A percentile compares a stretch with the other conserved stretches of the same genome.
Evolutionary conservation across 2,329 filamentous ascomycete genomes (phyloP).

Genomic region (Phialemonium atrogriseum): DNA sequence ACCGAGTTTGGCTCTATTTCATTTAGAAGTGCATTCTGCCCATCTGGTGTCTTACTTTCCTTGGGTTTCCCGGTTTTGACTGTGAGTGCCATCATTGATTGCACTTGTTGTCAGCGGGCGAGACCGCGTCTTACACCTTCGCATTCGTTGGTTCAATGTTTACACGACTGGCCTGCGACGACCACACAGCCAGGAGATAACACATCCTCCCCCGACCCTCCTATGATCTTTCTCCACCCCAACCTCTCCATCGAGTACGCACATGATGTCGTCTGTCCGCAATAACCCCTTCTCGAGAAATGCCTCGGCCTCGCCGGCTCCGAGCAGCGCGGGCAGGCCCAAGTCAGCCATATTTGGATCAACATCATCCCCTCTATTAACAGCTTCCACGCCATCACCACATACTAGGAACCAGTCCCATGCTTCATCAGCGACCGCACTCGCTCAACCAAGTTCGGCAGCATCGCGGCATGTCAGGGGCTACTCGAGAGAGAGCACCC

Average conservation of each 20-base stretch:
- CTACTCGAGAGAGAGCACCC: conserved; percentile 57
- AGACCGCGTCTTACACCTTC: too few relatives aligned
- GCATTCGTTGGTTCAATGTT: conserved; percentile 3
- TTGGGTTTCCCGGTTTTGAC: too few relatives aligned
- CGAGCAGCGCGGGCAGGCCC: conserved; percentile 48
- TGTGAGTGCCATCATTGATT: conserved; percentile 1
- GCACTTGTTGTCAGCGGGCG: too few relatives aligned
- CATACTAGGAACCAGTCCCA: conserved; percentile 66
- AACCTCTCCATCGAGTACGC: conserved; percentile 11
- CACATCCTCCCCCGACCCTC: conserved; percentile 3
- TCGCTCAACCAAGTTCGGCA: conserved; percentile 22
- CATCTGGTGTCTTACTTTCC: too few relatives aligned
- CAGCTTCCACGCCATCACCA: conserved; percentile 30
- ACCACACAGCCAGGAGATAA: neutral
- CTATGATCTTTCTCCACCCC: conserved; percentile 9
- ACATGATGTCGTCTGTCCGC: conserved; percentile 60
- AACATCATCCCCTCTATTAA: conserved; percentile 41
- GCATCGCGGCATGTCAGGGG: conserved; percentile 32
- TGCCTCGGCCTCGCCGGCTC: conserved; percentile 56
- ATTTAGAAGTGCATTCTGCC: conserved; percentile 2
- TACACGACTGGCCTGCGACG: conserved; percentile 1
- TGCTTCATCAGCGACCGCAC: conserved; percentile 37
- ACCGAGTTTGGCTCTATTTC: neutral
- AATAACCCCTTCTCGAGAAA: conserved; percentile 73
- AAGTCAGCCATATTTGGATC: conserved; percentile 64